Base-by-base conservation (phyloP, 208 protist genomes). In the Crithidia fasciculata region DNA sequence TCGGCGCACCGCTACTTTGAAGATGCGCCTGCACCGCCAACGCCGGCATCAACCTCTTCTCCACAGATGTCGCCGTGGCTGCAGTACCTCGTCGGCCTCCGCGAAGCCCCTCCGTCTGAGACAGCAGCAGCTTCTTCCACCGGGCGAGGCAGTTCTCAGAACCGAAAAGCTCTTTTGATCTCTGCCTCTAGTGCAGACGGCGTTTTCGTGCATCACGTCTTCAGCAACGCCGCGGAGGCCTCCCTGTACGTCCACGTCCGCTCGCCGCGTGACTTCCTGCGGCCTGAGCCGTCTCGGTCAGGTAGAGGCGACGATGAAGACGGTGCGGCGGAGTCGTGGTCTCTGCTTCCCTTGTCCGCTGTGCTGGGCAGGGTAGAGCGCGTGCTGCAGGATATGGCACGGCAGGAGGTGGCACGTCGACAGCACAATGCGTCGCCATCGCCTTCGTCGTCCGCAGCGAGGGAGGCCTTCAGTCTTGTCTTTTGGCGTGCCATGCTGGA, bases 401-500 rank as follows among this genome's bases (percentile, higher is more conserved):
- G 13, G 19, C 4, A 4, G 15, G 50, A 67, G 54, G 52, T 53
- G 67, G 55, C 40, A 0, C 5, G 12, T 8, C 45, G n/a, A 9
- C 9, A 12, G 54, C 41, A 40, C 2, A 16, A 19, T 39, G 47
- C 18, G 18, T 19, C 3, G 41, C 28, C 28, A 28, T 28, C 28
- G 28, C 28, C 28, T 28, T 28, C 0, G 28, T 28, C 28, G 28
- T 28, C 28, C 28, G 28, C n/a, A 9, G n/a, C n/a, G 40, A 37
- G 7, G 28, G 71, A 13, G 37, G 55, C 50, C 3, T 63, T 59
- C 41, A 10, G 44, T 5, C 39, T 78, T 8, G 10, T 16, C 9
- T 78, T 82, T 45, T 59, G 63, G 55, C 74, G 80, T 15, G 19
- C 62, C 0, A 84, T 84, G 50, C 74, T 84, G 45, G 80, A 84